phyloP scores from a whole-genome alignment of 2,329 filamentous ascomycete genomes.

The Dactylellina sp. region DNA sequence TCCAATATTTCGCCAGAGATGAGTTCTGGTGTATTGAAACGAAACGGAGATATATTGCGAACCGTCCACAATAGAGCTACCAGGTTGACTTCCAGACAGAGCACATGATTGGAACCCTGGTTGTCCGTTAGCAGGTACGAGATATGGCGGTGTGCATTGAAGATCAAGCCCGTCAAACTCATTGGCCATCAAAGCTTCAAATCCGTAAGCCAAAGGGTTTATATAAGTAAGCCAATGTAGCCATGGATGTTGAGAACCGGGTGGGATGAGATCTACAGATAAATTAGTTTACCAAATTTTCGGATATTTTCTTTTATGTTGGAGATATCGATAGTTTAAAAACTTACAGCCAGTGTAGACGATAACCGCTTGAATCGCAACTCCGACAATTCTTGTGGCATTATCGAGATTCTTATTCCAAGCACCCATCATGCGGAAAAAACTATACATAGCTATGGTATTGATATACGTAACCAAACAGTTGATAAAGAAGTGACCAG shows the following conservation, averaged over 20 bases:
- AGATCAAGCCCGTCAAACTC: constrained; percentile 79
- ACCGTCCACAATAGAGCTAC: constrained; percentile 74
- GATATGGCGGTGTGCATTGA: constrained; percentile 74
- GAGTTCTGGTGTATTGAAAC: constrained; percentile 74
- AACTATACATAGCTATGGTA: constrained; percentile 70
- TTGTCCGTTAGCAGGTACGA: constrained; percentile 77
- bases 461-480: constrained; percentile 69
- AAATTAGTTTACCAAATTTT: constrained; percentile 70
- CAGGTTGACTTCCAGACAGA: constrained; percentile 76
- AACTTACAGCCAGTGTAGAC: constrained; percentile 76
- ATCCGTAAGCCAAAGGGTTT: constrained; percentile 77
- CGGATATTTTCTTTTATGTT: neutral
- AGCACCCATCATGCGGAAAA: constrained; percentile 68
- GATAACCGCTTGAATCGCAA: constrained; percentile 68
- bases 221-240: constrained; percentile 83
- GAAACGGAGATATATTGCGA: constrained; percentile 75
- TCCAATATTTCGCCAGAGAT: constrained; percentile 86
- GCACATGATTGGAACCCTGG: constrained; percentile 84
- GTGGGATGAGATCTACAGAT: constrained; percentile 76
- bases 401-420: constrained; percentile 74
- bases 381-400: constrained; percentile 65
- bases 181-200: constrained; percentile 85
- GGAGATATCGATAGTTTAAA: no score
- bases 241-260: constrained; percentile 79
- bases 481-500: constrained; percentile 74